Conservation (phyloP, 2,329 filamentous ascomycete species). For the Scytalidium sp. region DNA sequence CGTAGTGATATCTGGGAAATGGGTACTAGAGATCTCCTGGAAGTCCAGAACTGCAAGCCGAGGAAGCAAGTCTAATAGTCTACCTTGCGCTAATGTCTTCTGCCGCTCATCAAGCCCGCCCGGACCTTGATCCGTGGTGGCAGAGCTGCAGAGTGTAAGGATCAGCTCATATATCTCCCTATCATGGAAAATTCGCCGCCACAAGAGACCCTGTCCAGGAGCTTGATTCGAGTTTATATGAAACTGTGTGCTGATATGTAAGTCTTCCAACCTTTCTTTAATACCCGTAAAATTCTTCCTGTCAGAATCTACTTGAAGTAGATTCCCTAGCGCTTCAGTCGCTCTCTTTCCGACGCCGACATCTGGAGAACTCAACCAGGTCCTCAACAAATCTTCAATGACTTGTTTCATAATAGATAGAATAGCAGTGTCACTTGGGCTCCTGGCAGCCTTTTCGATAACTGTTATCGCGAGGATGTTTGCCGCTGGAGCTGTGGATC, state of each 20-base stretch:
- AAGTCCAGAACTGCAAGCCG: constrained; percentile 25
- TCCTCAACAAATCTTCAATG: constrained; percentile 43
- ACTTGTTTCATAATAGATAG: constrained; percentile 48
- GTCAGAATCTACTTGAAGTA: constrained; percentile 55
- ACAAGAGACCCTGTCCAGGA: constrained; percentile 50
- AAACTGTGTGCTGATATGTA: constrained; percentile 27
- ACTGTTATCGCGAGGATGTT: constrained; percentile 57
- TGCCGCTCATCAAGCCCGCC: constrained; percentile 26
- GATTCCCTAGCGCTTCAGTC: constrained; percentile 45
- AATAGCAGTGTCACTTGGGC: constrained; percentile 46
- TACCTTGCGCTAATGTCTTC: constrained; percentile 29
- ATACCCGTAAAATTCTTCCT: constrained; percentile 19
- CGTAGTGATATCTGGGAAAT: constrained; percentile 24
- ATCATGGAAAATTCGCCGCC: constrained; percentile 49
- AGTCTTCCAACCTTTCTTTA: constrained; percentile 28
- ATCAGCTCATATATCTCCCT: constrained; percentile 43
- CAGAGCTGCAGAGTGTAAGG: constrained; percentile 32
- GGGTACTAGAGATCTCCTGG: constrained; percentile 18
- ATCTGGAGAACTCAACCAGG: constrained; percentile 51
- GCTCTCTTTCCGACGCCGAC: constrained; percentile 55
- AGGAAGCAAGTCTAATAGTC: constrained; percentile 28
- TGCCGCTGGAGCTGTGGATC: constrained; percentile 51
- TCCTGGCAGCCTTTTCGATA: constrained; percentile 50
- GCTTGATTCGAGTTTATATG: constrained; percentile 29
- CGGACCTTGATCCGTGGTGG: constrained; percentile 14